Base-by-base conservation (phyloP, 805 yeast species). In the Ogataea haglerorum region DNA sequence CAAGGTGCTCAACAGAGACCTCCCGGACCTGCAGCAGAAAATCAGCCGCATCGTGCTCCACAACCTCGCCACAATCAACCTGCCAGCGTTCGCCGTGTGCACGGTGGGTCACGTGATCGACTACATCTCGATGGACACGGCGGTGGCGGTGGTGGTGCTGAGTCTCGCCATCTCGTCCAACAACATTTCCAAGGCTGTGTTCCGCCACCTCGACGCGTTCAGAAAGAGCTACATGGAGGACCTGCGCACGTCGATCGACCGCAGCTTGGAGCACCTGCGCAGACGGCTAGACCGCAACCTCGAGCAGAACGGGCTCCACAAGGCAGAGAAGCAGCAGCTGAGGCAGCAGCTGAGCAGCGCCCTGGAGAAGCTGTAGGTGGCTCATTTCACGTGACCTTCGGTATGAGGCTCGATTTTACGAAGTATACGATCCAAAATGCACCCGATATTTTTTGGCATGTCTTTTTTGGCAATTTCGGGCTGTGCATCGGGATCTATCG, bases 101-200 rank as follows among this genome's bases (percentile, higher is more conserved):
- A 51, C 58, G 4, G 31, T 52, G 10, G 62, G 64, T n/a, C 52
- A 54, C 39, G 43, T 60, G 12, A 36, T 57, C 27, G 53, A 51
- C 42, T 52, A 50, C 27, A 49, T 61, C 31, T 48, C 56, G 13
- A 36, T 61, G 36, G 57, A 61, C 41, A 45, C 58, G 4, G 52
- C 54, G 3, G 39, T 54, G 36, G 63, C 66, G 1, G 21, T 61
- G 10, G 46, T 58, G 17, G 48, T 50, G 14, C 50, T 61, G 21
- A 56, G 61, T 38, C 36, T 58, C 24, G 61, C 57, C 2, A 23
- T 61, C 3, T 47, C 62, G 10, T 46, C 60, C 7, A 57, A 56
- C 41, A 46, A 43, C 23, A 47, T 60, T 14, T 56, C 58, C 18
- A 53, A 51, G 36, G 48, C 45, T 10, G 49, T 54, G 16, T 42